phyloP scores from a whole-genome alignment of 305 asterid genomes.

The Striga hermonthica region DNA sequence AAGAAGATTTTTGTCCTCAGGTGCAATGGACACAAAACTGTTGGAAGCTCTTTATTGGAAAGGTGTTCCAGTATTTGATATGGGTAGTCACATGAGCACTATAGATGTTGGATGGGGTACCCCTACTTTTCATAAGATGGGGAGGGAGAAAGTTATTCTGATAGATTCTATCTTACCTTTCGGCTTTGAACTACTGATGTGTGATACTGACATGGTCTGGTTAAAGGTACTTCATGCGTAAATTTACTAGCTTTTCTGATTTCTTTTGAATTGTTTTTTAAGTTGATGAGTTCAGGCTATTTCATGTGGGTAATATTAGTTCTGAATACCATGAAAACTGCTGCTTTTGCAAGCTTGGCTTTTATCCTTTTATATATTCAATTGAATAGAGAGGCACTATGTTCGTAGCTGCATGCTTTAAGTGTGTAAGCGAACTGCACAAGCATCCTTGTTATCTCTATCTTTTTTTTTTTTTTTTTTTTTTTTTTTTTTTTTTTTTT shows the following conservation, averaged over 20 bases:
- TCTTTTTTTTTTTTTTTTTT: too few species aligned
- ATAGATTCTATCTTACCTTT: slow-evolving; percentile 79
- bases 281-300: slow-evolving; percentile 15
- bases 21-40: slow-evolving; percentile 96
- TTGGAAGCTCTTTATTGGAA: slow-evolving; percentile 95
- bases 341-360: too few species aligned
- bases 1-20: slow-evolving; percentile 37
- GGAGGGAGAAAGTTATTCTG: slow-evolving; percentile 85
- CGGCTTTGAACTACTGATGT: slow-evolving; percentile 91
- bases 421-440: background rate
- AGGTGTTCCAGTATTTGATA: slow-evolving; percentile 93
- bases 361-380: background rate
- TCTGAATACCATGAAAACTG: too few species aligned
- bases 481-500: too few species aligned
- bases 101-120: slow-evolving; percentile 97
- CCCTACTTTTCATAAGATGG: slow-evolving; percentile 92
- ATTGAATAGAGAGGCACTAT: slow-evolving; percentile 11
- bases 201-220: slow-evolving; percentile 99
- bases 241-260: slow-evolving; percentile 15
- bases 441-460: background rate
- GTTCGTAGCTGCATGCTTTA: slow-evolving; percentile 18
- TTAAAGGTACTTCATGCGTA: slow-evolving; percentile 64
- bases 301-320: too few species aligned
- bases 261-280: slow-evolving; percentile 17
- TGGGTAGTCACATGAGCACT: slow-evolving; percentile 98